Evolutionary conservation across 768 basidiomycete species (phyloP).

Genomic region (Albatrellus ellisii): DNA sequence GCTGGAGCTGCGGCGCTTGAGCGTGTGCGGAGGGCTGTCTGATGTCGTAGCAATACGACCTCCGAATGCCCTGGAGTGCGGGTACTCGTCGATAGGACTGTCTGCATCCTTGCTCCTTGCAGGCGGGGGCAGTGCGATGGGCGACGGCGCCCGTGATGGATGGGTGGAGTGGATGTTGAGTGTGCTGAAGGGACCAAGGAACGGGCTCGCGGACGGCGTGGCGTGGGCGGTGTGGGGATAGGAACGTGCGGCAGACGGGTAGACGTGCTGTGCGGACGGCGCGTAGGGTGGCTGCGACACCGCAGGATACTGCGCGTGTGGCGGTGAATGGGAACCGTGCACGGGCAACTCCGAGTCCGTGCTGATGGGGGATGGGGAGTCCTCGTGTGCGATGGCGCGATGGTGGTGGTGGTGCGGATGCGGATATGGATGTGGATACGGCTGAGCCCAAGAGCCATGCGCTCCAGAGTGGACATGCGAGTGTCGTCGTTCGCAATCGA

Average conservation of each 20-base stretch:
- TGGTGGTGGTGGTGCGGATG: conserved; percentile 15
- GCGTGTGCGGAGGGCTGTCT: conserved; percentile 24
- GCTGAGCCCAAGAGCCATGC: conserved; percentile 7
- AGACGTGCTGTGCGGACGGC: neutral
- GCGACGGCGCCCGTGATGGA: conserved; percentile 60
- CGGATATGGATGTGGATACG: conserved; percentile 6
- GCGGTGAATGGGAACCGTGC: conserved; percentile 17
- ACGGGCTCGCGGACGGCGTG: conserved; percentile 69
- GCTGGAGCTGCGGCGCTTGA: conserved; percentile 16
- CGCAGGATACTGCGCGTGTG: neutral
- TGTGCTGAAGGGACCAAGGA: conserved; percentile 65
- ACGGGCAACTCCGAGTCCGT: conserved; percentile 44
- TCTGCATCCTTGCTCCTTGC: conserved; percentile 10
- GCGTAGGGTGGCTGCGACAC: neutral
- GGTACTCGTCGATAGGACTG: conserved; percentile 23
- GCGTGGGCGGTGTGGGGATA: conserved; percentile 17
- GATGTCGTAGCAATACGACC: conserved; percentile 20
- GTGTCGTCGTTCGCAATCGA: conserved; percentile 21
- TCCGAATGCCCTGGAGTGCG: no score
- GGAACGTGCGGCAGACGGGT: conserved; percentile 16
- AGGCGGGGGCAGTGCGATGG: conserved; percentile 48
- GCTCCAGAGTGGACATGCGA: no score
- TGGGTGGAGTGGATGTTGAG: conserved; percentile 62
- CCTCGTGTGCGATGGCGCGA: no score
- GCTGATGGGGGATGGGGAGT: conserved; percentile 58